Evolutionary conservation across 2,329 filamentous ascomycete genomes (phyloP).

Genomic region (Hypoxylon rubiginosum): DNA sequence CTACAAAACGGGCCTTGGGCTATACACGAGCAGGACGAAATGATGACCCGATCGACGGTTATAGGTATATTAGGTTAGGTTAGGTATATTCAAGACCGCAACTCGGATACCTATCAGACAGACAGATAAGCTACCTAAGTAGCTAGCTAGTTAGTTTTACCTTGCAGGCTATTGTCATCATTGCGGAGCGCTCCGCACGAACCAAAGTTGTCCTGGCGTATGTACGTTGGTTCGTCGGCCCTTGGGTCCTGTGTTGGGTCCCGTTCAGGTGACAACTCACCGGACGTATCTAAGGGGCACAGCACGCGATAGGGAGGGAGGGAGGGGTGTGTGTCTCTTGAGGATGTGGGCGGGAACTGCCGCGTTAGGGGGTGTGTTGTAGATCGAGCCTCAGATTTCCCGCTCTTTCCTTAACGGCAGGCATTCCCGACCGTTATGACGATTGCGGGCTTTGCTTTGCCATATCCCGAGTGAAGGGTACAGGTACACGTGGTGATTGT

Average conservation of each 20-base stretch:
- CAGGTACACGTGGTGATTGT: slow-evolving; percentile 10
- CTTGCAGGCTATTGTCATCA: slow-evolving; percentile 10
- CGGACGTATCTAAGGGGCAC: slow-evolving; percentile 32
- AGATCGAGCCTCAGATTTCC: slow-evolving; percentile 34
- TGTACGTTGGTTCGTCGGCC: slow-evolving; percentile 15
- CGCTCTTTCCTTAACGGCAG: not conserved
- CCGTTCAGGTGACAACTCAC: slow-evolving; percentile 34
- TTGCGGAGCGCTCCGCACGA: slow-evolving; percentile 3
- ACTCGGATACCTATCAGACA: not conserved
- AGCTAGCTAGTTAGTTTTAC: not conserved
- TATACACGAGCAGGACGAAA: slow-evolving; percentile 2
- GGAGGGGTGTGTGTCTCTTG: not conserved
- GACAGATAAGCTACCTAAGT: not conserved
- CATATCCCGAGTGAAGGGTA: not conserved
- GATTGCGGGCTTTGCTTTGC: slow-evolving; percentile 6
- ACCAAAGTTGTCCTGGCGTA: slow-evolving; percentile 8
- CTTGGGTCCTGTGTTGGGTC: not conserved
- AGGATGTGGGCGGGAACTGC: slow-evolving; percentile 5
- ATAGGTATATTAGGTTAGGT: not conserved
- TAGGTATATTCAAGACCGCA: not conserved
- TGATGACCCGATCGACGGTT: slow-evolving; percentile 13
- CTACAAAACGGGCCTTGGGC: not conserved
- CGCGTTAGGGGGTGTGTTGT: slow-evolving; percentile 19
- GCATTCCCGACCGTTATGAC: not conserved
- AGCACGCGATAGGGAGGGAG: slow-evolving; percentile 5